Evolutionary conservation across 352 stramenopile species (phyloP).

Genomic region (Globisporangium alternatum): DNA sequence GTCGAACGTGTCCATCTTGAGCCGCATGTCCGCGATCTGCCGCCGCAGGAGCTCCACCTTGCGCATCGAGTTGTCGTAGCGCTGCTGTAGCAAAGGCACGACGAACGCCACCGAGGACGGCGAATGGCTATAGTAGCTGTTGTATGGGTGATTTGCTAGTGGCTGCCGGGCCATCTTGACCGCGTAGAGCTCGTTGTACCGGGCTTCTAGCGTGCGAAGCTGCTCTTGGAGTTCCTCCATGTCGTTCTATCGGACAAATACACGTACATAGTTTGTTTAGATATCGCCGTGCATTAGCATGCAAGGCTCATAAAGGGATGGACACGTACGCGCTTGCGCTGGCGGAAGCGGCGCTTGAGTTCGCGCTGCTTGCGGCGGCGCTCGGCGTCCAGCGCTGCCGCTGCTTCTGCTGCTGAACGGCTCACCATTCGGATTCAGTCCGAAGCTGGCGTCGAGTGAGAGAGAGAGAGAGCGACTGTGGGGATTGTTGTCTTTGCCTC

Average conservation of each 20-base stretch:
- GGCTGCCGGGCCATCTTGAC: not conserved
- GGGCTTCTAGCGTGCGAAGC: not conserved
- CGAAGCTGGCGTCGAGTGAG: not conserved
- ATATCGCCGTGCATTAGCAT: no score
- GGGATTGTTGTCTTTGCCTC: no score
- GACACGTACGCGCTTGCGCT: conserved; percentile 13
- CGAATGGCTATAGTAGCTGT: not conserved
- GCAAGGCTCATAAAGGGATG: no score
- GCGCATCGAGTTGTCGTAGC: conserved; percentile 5
- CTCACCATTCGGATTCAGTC: not conserved
- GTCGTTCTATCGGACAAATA: conserved; percentile 1
- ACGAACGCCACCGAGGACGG: not conserved
- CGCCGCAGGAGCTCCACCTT: conserved; percentile 6
- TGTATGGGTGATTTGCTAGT: not conserved
- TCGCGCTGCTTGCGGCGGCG: conserved; percentile 17
- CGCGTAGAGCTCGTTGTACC: conserved; percentile 10
- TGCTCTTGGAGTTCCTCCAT: conserved; percentile 9
- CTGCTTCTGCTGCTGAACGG: not conserved
- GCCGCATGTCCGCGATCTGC: conserved; percentile 7
- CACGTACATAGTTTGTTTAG: not conserved
- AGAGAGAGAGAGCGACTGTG: not conserved
- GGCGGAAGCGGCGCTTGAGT: conserved; percentile 18
- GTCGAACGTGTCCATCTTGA: conserved; percentile 13
- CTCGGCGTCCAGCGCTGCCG: conserved; percentile 2
- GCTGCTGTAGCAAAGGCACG: not conserved